phyloP scores from a whole-genome alignment of 2,329 filamentous ascomycete genomes.

The Colletotrichum liaoningense region DNA sequence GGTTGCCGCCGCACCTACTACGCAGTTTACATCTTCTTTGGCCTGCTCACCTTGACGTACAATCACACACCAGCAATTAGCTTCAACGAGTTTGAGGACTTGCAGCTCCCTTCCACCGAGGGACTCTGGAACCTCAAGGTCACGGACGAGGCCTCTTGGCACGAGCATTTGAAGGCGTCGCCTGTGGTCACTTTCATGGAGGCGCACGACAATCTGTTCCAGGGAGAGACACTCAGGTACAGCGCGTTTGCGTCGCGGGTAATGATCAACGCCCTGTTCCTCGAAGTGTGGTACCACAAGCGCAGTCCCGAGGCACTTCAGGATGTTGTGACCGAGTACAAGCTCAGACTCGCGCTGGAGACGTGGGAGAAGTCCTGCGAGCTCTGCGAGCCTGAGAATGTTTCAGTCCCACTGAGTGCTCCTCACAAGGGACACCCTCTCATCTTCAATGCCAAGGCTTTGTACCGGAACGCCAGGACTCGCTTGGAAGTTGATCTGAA shows the following conservation, averaged over 20 bases:
- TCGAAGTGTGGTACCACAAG: conserved; percentile 99
- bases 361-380: conserved; percentile 99
- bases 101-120: conserved; percentile 93
- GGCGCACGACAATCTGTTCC: conserved; percentile 94
- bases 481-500: conserved; percentile 96
- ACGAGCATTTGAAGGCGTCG: conserved; percentile 78
- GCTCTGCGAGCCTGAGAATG: conserved; percentile 90
- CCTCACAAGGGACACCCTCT: conserved; percentile 96
- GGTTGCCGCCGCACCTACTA: conserved; percentile 97
- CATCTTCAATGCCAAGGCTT: conserved; percentile 97
- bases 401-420: conserved; percentile 88
- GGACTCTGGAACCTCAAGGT: conserved; percentile 91
- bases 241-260: conserved; percentile 97
- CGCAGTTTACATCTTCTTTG: conserved; percentile 99
- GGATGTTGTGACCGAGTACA: conserved; percentile 98
- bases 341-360: conserved; percentile 92
- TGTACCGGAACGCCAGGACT: conserved; percentile 93
- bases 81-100: conserved; percentile 96
- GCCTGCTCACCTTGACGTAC: conserved; percentile 92
- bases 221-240: conserved; percentile 90
- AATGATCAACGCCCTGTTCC: conserved; percentile 98
- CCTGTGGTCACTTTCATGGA: conserved; percentile 89
- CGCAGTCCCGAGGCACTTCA: conserved; percentile 97
- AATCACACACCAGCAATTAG: conserved; percentile 98
- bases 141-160: conserved; percentile 84